Evolutionary conservation across 371 early-diverging fungal species (phyloP).

Genomic region (Mucor racemosus): DNA sequence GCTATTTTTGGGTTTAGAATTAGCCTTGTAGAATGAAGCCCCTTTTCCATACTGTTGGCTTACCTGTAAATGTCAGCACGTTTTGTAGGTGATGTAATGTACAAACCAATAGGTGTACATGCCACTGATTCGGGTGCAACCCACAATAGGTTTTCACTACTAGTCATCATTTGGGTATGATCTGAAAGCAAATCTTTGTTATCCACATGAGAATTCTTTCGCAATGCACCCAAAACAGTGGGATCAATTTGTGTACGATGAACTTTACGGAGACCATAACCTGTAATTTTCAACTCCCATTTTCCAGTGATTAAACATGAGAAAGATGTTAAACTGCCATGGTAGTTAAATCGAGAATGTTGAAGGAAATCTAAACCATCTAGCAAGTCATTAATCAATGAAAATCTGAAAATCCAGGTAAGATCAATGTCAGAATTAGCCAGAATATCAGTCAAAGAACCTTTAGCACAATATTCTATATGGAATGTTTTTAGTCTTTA

Average conservation of each 20-base stretch:
- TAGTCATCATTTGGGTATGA: not conserved
- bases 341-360: conserved; percentile 47
- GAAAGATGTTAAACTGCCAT: conserved; percentile 49
- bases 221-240: conserved; percentile 3
- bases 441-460: conserved; percentile 42
- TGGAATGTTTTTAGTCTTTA: not conserved
- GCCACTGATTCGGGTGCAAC: conserved; percentile 49
- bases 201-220: conserved; percentile 17
- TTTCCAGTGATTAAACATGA: conserved; percentile 52
- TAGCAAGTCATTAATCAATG: conserved; percentile 53
- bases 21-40: not conserved
- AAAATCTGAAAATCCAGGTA: conserved; percentile 58
- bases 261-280: conserved; percentile 46
- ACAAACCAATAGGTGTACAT: conserved; percentile 27
- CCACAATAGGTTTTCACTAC: conserved; percentile 37
- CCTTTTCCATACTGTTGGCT: too few relatives aligned
- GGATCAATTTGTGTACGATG: conserved; percentile 34
- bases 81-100: conserved; percentile 39
- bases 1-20: conserved; percentile 35
- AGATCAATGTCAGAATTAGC: conserved; percentile 51
- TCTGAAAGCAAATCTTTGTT: not conserved
- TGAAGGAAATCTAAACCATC: conserved; percentile 55
- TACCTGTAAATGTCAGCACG: conserved; percentile 45
- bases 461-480: conserved; percentile 51
- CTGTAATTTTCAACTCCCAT: conserved; percentile 57